These are phyloP conservation scores for Clausena lansium DNA, from an alignment of 345 rosid species.

Conservation along the genomic window DNA sequence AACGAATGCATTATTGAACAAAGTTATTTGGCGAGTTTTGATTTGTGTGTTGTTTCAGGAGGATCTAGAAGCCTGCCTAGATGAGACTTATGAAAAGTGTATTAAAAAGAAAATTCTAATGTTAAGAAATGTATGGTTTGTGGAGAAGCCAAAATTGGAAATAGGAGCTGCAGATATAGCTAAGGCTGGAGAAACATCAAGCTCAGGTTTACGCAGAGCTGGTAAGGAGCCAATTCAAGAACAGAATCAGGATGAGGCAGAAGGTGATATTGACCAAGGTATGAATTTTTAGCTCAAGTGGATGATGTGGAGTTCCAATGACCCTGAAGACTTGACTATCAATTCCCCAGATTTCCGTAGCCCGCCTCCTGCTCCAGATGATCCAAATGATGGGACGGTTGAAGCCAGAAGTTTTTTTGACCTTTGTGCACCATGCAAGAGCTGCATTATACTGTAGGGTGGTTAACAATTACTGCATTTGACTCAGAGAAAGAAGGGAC, in stretches of 20 bases:
- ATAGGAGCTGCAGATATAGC: neutral
- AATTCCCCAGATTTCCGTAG: neutral
- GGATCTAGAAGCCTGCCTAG: neutral
- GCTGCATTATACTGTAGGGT: too few relatives aligned
- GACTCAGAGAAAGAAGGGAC: neutral
- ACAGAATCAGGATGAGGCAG: neutral
- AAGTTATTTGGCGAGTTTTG: neutral
- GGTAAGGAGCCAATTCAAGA: too few relatives aligned
- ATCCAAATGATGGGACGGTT: neutral
- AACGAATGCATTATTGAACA: neutral
- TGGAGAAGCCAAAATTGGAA: neutral
- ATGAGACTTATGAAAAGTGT: neutral
- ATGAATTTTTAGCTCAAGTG: constrained; percentile 2
- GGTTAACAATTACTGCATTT: too few relatives aligned
- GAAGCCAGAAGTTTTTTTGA: neutral
- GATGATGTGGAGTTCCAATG: neutral
- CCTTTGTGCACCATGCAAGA: neutral
- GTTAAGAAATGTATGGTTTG: neutral
- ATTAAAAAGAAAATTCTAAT: neutral
- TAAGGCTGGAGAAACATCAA: neutral
- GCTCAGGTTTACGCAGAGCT: too few relatives aligned
- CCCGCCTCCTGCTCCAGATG: neutral
- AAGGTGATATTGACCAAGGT: neutral
- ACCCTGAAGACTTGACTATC: neutral
- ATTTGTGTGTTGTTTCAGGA: neutral